Conservation (phyloP, 352 stramenopile species). For the Globisporangium rhizosaccharum region DNA sequence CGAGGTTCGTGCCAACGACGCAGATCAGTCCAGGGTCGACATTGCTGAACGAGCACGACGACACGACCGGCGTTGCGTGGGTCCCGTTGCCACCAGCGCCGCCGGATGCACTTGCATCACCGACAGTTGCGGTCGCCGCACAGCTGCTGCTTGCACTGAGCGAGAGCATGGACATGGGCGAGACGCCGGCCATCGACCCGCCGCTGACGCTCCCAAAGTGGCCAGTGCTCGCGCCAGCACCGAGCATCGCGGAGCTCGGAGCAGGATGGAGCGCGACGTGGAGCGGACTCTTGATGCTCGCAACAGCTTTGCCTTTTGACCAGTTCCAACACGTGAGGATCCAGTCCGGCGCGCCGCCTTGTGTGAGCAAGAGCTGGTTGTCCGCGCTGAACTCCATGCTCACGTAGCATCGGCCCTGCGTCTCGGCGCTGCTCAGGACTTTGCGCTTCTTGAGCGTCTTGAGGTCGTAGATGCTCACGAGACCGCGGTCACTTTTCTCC, state of each 20-base stretch:
- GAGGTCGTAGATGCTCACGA: slow-evolving; percentile 86
- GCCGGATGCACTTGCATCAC: not conserved
- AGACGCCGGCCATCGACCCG: slow-evolving; percentile 15
- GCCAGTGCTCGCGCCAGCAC: slow-evolving; percentile 3
- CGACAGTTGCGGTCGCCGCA: not conserved
- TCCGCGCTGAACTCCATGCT: slow-evolving; percentile 88
- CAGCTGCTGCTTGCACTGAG: not conserved
- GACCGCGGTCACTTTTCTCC: slow-evolving; percentile 59
- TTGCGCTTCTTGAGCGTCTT: slow-evolving; percentile 90
- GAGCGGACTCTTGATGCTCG: slow-evolving; percentile 65
- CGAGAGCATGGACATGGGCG: slow-evolving; percentile 20
- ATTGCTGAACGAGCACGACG: slow-evolving; percentile 84
- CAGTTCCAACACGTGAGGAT: slow-evolving; percentile 91
- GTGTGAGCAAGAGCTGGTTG: slow-evolving; percentile 87
- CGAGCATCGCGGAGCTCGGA: slow-evolving; percentile 42
- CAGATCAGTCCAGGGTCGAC: slow-evolving; percentile 86
- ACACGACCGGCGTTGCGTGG: slow-evolving; percentile 32
- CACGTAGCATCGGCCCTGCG: slow-evolving; percentile 58
- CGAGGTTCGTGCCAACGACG: slow-evolving; percentile 68
- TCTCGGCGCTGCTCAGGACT: slow-evolving; percentile 71
- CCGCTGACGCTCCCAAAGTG: slow-evolving; percentile 27
- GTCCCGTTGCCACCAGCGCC: not conserved
- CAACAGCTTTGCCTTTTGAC: slow-evolving; percentile 87
- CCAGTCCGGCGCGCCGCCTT: slow-evolving; percentile 82
- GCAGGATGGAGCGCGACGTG: slow-evolving; percentile 41